A percentile compares a stretch with the other conserved stretches of the same genome.
Evolutionary conservation across 768 basidiomycete genomes (phyloP).

Genomic region (Rhodotorula paludigena): DNA sequence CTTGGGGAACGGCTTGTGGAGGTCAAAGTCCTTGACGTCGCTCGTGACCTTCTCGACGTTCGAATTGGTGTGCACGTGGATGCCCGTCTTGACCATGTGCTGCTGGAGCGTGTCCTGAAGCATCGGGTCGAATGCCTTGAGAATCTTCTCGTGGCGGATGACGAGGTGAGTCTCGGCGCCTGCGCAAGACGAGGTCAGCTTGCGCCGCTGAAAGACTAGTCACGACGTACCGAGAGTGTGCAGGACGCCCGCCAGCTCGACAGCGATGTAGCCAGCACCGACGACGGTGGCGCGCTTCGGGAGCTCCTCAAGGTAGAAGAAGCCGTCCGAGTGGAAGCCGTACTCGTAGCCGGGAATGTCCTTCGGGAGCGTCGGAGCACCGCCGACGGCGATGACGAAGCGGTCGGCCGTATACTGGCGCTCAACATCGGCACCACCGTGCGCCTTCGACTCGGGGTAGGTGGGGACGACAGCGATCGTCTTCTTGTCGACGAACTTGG

Average conservation of each 20-base stretch:
- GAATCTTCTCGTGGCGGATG: slow-evolving; percentile 81
- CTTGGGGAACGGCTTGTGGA: slow-evolving; percentile 47
- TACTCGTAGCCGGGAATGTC: slow-evolving; percentile 72
- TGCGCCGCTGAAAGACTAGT: too few species aligned
- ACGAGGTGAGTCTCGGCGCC: slow-evolving; percentile 83
- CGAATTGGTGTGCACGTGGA: slow-evolving; percentile 75
- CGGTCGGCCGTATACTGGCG: slow-evolving; percentile 72
- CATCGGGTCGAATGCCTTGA: slow-evolving; percentile 86
- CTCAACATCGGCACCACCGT: slow-evolving; percentile 55
- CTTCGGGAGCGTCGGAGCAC: slow-evolving; percentile 71
- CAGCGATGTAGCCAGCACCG: slow-evolving; percentile 96
- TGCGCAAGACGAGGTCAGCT: not conserved
- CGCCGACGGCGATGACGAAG: slow-evolving; percentile 80
- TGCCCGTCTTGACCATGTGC: slow-evolving; percentile 92
- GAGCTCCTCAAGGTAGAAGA: slow-evolving; percentile 84
- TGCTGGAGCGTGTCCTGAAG: slow-evolving; percentile 76
- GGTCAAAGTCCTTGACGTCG: slow-evolving; percentile 34
- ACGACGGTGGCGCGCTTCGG: slow-evolving; percentile 90
- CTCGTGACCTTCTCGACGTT: slow-evolving; percentile 61
- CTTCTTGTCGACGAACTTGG: slow-evolving; percentile 63
- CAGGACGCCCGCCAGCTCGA: slow-evolving; percentile 92
- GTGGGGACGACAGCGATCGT: slow-evolving; percentile 63
- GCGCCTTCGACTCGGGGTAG: slow-evolving; percentile 36
- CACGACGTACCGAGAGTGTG: slow-evolving; percentile 60
- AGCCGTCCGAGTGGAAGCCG: slow-evolving; percentile 90